phyloP scores from a whole-genome alignment of 208 protist species.

The Crithidia mellificae region DNA sequence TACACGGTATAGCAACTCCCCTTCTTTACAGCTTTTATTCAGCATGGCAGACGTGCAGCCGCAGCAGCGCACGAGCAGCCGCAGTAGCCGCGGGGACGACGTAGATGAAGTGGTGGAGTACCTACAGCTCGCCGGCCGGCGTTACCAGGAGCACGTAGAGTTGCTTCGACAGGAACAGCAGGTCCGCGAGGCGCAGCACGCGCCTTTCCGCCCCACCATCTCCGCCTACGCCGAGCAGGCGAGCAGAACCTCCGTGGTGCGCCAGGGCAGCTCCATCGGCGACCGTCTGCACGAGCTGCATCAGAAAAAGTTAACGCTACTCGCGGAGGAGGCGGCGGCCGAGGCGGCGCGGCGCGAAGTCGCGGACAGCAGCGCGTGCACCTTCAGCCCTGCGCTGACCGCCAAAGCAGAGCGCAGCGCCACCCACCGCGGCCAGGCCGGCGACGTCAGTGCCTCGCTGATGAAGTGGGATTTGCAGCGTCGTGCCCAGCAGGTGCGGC shows the following conservation, averaged over 20 bases:
- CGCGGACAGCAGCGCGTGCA: slow-evolving; percentile 23
- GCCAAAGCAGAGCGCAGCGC: slow-evolving; percentile 28
- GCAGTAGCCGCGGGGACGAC: slow-evolving; percentile 9
- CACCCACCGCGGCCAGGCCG: slow-evolving; percentile 2
- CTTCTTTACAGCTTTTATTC: background rate
- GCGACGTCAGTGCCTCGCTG: slow-evolving; percentile 25
- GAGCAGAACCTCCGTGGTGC: slow-evolving; percentile 30
- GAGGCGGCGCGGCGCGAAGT: slow-evolving; percentile 21
- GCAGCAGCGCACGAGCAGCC: background rate
- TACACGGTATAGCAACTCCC: no score
- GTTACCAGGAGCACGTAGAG: slow-evolving; percentile 65
- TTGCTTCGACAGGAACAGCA: slow-evolving; percentile 57
- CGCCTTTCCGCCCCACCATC: slow-evolving; percentile 58
- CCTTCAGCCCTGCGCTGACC: slow-evolving; percentile 51
- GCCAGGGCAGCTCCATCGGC: slow-evolving; percentile 50
- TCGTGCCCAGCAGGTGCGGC: slow-evolving; percentile 29
- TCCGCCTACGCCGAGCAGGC: slow-evolving; percentile 46
- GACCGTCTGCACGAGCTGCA: slow-evolving; percentile 67
- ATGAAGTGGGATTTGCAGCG: slow-evolving; percentile 48
- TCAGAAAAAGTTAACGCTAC: slow-evolving; percentile 30
- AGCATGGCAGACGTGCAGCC: slow-evolving; percentile 8
- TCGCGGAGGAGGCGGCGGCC: slow-evolving; percentile 37
- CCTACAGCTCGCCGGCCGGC: slow-evolving; percentile 55
- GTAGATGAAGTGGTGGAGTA: slow-evolving; percentile 60
- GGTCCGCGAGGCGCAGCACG: slow-evolving; percentile 41